Evolutionary conservation across 2,329 filamentous ascomycete species (phyloP).

Genomic region (Pseudogymnoascus destructans): DNA sequence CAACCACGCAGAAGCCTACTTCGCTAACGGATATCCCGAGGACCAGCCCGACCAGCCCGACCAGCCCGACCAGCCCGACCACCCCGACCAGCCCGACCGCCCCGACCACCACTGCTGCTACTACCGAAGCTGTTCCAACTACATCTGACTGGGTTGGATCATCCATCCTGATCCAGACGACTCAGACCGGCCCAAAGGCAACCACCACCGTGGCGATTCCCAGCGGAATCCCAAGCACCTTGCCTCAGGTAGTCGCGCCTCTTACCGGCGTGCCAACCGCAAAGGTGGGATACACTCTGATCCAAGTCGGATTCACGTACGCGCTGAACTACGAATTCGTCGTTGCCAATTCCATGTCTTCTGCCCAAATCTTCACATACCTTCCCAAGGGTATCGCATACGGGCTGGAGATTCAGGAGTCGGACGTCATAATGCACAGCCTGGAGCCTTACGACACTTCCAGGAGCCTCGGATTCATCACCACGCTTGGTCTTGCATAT

Average conservation of each 20-base stretch:
- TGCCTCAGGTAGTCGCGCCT: constrained; percentile 67
- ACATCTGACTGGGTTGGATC: constrained; percentile 5
- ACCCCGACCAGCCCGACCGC: not conserved
- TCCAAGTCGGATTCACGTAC: constrained; percentile 76
- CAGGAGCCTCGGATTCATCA: constrained; percentile 58
- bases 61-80: too few species aligned
- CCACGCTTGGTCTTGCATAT: constrained; percentile 63
- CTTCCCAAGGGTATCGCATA: constrained; percentile 59
- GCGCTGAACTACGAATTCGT: constrained; percentile 78
- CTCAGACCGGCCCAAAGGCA: not conserved
- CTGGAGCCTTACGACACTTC: constrained; percentile 68
- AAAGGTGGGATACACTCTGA: constrained; percentile 48
- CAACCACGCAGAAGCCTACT: not conserved
- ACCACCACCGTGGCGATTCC: constrained; percentile 25
- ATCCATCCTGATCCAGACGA: not conserved
- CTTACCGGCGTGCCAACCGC: constrained; percentile 42
- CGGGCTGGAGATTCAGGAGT: constrained; percentile 37
- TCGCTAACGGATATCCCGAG: not conserved
- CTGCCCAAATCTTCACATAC: constrained; percentile 72
- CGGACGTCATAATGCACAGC: constrained; percentile 53
- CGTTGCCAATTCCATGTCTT: constrained; percentile 54
- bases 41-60: not conserved
- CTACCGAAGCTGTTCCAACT: not conserved
- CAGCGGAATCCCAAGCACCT: constrained; percentile 46
- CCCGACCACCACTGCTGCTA: not conserved